Base-by-base conservation (phyloP, 257 asterid genomes). In the Fraxinus anomala region DNA sequence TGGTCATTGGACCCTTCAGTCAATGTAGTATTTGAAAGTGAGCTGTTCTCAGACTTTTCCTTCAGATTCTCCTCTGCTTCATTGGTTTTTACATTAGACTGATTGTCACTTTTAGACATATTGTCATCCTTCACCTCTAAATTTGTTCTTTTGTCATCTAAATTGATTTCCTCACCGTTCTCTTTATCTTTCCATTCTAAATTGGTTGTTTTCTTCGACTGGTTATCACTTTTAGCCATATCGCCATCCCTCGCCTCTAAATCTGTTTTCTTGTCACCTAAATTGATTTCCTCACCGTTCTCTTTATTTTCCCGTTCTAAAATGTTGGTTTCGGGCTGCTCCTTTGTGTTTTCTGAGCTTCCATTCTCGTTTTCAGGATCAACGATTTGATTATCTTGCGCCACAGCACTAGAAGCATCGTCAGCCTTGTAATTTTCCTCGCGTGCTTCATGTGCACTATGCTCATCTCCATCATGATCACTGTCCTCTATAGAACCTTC, bases 401-500 rank as follows among this genome's bases (percentile, higher is more conserved):
- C 88, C 79, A 96, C 99, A 4, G 97, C 97, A 85, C 98, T 93
- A 37, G 99, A 96, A 73, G 99, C 99, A 85, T 93, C 99, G 77
- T 96, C 99, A 0, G 97, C 99, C 84, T 91, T 96, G 89, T 92
- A 96, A 80, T 84, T 88, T 79, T 92, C 96, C 82, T 93, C 98
- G 2, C 97, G 91, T 30, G 98, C 94, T 75, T 89, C 97, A 23
- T 88, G 91, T 34, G 84, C 80, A 65, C 74, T 85, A 65, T 61
- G 82, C 49, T 85, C 83, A 56, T 76, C 89, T 78, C 79, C 88
- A 30, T 86, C 93, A 68, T 68, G 89, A 72, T 91, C 90, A 16
- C 74, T 82, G 3, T 87, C 89, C 68, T 86, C 91, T 73, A 68
- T 61, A 13, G 81, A 65, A 74, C 21, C 74, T 76, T 84, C 91